phyloP scores from a whole-genome alignment of 768 basidiomycete genomes.

The Boletus vinaceobasis region DNA sequence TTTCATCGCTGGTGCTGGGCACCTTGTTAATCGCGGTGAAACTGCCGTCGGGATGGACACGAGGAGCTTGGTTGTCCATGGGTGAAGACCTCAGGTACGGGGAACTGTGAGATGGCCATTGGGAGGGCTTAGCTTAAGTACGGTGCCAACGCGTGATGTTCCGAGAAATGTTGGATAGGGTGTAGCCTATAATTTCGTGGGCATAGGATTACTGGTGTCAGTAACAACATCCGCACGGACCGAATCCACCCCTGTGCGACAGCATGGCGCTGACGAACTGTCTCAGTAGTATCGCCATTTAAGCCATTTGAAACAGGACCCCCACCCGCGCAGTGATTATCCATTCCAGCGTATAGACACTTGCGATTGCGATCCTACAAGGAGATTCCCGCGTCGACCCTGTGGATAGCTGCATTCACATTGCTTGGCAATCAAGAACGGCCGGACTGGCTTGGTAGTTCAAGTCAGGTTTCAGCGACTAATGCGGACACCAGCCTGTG shows the following conservation, averaged over 20 bases:
- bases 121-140: not conserved
- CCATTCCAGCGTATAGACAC: not conserved
- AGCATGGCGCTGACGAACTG: not conserved
- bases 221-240: not conserved
- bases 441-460: too few species aligned
- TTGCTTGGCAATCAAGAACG: too few species aligned
- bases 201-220: not conserved
- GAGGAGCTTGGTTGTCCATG: conserved; percentile 3
- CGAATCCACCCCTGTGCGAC: not conserved
- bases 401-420: too few species aligned
- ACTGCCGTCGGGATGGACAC: not conserved
- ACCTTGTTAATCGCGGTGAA: not conserved
- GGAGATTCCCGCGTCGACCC: not conserved
- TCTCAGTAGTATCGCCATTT: not conserved
- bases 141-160: not conserved
- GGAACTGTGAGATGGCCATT: not conserved
- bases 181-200: not conserved
- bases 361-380: not conserved
- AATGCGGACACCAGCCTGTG: too few species aligned
- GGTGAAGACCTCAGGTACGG: not conserved
- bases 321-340: not conserved
- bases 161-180: not conserved
- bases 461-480: too few species aligned
- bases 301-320: not conserved
- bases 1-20: conserved; percentile 7